A percentile compares a stretch with the other conserved stretches of the same genome.
Conservation (phyloP, 1,284 basidiomycete species). For the Austroboletus olivaceoglutinosus region DNA sequence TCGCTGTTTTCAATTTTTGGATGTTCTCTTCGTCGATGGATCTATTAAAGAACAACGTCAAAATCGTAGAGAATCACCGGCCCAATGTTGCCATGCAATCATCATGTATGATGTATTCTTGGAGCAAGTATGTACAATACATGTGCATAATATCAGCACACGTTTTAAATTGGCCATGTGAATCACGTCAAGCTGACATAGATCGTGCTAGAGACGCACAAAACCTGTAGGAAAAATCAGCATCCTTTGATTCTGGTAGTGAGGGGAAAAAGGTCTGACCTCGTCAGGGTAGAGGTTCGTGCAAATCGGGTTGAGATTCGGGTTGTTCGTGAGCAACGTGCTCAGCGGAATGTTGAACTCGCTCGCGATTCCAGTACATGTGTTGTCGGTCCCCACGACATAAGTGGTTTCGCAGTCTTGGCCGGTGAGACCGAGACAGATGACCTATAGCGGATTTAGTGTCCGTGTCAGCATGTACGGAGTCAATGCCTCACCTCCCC, state of each 20-base stretch:
- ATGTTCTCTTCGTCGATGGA: no score
- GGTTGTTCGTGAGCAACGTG: background rate
- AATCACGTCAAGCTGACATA: slow-evolving; percentile 18
- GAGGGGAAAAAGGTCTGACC: background rate
- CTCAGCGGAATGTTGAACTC: background rate
- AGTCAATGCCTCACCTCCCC: slow-evolving; percentile 27
- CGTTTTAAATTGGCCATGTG: background rate
- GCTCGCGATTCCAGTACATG: background rate
- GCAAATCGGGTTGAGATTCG: background rate
- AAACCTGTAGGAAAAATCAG: background rate
- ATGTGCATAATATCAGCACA: background rate
- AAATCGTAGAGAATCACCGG: no score
- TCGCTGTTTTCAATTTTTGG: no score
- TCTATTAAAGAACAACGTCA: no score
- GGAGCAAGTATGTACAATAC: background rate
- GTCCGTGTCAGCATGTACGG: background rate
- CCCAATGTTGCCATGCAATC: no score
- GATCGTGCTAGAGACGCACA: background rate
- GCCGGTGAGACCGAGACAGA: slow-evolving; percentile 33
- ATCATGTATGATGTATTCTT: no score
- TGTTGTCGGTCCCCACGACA: background rate
- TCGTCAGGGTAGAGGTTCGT: background rate
- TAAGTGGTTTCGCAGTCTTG: background rate
- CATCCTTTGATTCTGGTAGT: background rate
- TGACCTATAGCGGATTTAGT: slow-evolving; percentile 8